Evolutionary conservation across 345 rosid genomes (phyloP).

Genomic region (Gossypioides kirkii): DNA sequence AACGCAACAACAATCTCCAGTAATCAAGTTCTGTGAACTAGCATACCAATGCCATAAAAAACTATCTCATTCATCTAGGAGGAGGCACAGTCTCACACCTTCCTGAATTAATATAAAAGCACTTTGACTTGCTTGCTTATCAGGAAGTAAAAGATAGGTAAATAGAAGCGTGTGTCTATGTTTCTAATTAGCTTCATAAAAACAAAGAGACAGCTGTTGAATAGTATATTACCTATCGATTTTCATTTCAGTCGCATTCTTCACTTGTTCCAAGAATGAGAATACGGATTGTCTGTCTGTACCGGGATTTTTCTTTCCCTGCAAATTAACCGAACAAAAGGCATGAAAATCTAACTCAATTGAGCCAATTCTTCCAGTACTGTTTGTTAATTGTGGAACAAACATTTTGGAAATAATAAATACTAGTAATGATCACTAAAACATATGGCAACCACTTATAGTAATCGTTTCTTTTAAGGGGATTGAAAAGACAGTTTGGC

Average conservation of each 20-base stretch:
- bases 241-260: slow-evolving; percentile 57
- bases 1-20: not conserved
- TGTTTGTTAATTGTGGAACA: not conserved
- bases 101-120: not conserved
- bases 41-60: not conserved
- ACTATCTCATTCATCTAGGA: not conserved
- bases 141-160: not conserved
- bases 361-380: slow-evolving; percentile 1
- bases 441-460: not conserved
- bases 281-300: slow-evolving; percentile 42
- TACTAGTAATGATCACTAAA: not conserved
- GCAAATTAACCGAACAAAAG: slow-evolving; percentile 13
- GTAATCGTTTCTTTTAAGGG: not conserved
- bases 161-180: not conserved
- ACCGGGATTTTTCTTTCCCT: slow-evolving; percentile 81
- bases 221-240: slow-evolving; percentile 47
- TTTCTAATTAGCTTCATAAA: not conserved
- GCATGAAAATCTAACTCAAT: not conserved
- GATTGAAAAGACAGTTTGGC: not conserved
- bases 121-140: not conserved
- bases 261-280: slow-evolving; percentile 53
- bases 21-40: not conserved
- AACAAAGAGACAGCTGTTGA: not conserved
- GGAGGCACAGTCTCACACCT: not conserved
- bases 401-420: not conserved